Evolutionary conservation across 1,139 yeast genomes (phyloP).

Genomic region (Blastobotrys aristatus): DNA sequence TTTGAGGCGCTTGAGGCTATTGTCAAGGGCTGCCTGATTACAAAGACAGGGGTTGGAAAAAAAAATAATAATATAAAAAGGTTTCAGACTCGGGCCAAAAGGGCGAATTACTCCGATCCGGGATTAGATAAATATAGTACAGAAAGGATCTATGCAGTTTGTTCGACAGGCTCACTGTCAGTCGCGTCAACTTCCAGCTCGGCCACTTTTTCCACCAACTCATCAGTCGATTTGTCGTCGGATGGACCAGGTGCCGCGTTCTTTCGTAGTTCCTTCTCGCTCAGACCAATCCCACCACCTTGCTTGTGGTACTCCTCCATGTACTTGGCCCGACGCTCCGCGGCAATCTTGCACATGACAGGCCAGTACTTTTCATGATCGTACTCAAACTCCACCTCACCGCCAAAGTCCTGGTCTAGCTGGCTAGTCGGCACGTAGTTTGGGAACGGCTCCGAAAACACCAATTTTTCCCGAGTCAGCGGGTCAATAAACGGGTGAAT

Average conservation of each 20-base stretch:
- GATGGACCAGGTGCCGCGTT: not conserved
- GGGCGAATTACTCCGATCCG: too few relatives aligned
- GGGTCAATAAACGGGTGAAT: constrained; percentile 96
- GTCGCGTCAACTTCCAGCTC: not conserved
- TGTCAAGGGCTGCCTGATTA: too few relatives aligned
- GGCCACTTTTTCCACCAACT: constrained; percentile 5
- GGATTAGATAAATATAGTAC: too few relatives aligned
- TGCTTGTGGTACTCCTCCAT: constrained; percentile 57
- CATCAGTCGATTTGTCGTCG: not conserved
- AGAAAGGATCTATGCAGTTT: not conserved
- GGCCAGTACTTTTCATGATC: constrained; percentile 80
- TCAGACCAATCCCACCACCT: constrained; percentile 70
- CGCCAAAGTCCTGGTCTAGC: constrained; percentile 80
- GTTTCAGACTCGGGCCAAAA: too few relatives aligned
- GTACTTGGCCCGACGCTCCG: constrained; percentile 50
- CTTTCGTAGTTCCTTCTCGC: constrained; percentile 69
- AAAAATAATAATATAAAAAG: too few relatives aligned
- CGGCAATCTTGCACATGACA: constrained; percentile 54
- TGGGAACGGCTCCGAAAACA: constrained; percentile 82
- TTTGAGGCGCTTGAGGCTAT: too few relatives aligned
- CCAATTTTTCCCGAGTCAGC: constrained; percentile 83
- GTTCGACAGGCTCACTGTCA: not conserved
- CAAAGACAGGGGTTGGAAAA: too few relatives aligned
- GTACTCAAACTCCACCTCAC: constrained; percentile 76
- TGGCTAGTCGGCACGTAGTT: constrained; percentile 77